Evolutionary conservation across 148 eudicot species (phyloP).

Genomic region (Suaeda aralocaspica): DNA sequence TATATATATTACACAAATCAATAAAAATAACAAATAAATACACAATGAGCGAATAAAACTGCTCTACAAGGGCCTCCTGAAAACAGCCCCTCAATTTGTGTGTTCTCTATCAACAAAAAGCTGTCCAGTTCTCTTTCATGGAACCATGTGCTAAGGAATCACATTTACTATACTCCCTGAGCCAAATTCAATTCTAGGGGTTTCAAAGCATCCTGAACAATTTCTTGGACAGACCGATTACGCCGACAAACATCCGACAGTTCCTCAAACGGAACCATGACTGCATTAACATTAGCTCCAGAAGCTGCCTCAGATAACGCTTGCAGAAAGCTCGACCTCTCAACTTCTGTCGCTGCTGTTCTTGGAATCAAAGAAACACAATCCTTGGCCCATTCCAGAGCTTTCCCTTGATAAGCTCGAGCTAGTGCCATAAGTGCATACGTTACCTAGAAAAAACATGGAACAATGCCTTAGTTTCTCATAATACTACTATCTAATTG

Average conservation of each 20-base stretch:
- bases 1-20: constrained; percentile 29
- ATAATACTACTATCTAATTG: background rate
- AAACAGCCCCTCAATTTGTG: constrained; percentile 37
- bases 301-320: constrained; percentile 81
- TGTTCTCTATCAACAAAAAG: constrained; percentile 27
- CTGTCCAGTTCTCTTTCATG: constrained; percentile 20
- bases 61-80: constrained; percentile 33
- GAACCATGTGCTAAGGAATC: background rate
- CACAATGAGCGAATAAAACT: constrained; percentile 26
- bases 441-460: constrained; percentile 50
- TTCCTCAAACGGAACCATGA: constrained; percentile 79
- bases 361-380: constrained; percentile 65
- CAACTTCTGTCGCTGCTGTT: constrained; percentile 76
- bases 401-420: constrained; percentile 59
- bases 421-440: constrained; percentile 65
- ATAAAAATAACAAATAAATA: constrained; percentile 26
- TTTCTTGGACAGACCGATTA: constrained; percentile 90
- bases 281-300: constrained; percentile 45
- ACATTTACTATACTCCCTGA: constrained; percentile 15
- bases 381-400: constrained; percentile 85
- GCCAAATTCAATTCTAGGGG: constrained; percentile 64
- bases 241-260: constrained; percentile 97
- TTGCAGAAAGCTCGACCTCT: constrained; percentile 66
- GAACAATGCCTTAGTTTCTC: background rate
- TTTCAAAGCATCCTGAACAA: constrained; percentile 91